Evolutionary conservation across 1,139 yeast genomes (phyloP), one percentile per base, ranked within the genome.

Genomic region (Suhomyces bokatorum): DNA sequence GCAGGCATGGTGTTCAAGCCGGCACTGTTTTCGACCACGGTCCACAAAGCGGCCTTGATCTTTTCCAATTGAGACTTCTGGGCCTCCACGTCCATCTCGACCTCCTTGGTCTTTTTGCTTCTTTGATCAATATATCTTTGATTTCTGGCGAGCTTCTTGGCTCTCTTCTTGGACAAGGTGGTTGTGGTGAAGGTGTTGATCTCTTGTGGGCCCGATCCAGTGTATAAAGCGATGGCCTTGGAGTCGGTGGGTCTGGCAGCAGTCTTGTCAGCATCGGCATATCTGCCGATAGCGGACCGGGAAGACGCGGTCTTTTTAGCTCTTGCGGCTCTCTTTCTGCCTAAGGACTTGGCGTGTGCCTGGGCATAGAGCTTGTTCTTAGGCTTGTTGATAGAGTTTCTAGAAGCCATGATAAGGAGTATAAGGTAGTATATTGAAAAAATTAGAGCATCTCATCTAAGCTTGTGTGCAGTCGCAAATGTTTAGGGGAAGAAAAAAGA

Each of bases 131-230:
- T 75, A 61, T 88, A 87, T 60, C 81, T 84, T 60, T 81, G 75
- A 62, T 87, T 87, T 74, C 97, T 82, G 54, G 83, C 88, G 55
- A 87, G 77, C 70, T 90, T 90, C 71, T 84, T 80, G 37, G 88
- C 83, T 67, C 87, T 83, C 70, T 90, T 90, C 57, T 84, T 87
- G 30, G 95, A 85, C 46, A 88, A 70, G 1, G 89, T 78, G 42
- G 69, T 73, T 39, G 80, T 83, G 33, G 84, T 82, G 45, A 83
- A 56, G 1, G 68, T 68, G 15, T 77, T 75, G n/a, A 69, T 56
- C 15, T 67, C 61, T 16, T 52, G 43, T 8, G 69, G 57, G 3
- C 64, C 55, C 28, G 57, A 61, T 13, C 83, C 80, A 45, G 75
- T 73, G 66, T 78, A 82, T 52, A 84, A 64, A n/a, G 87, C 88